Conservation (phyloP, 2,329 filamentous ascomycete species). For the Exophiala xenobiotica region DNA sequence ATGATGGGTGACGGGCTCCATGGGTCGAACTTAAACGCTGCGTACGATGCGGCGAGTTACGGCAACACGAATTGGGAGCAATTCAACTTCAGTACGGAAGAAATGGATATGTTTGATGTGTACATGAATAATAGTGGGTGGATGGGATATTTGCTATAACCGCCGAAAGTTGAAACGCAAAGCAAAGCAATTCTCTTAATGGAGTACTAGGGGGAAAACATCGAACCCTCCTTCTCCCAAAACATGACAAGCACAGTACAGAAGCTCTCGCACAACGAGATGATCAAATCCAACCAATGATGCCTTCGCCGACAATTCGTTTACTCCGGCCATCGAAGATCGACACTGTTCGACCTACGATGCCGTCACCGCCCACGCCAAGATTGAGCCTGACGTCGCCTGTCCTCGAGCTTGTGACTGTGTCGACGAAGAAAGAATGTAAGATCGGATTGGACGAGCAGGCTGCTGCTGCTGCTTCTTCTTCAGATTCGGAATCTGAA, state of each 20-base stretch:
- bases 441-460: conserved; percentile 24
- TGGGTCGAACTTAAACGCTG: conserved; percentile 23
- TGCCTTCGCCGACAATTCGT: conserved; percentile 25
- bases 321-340: conserved; percentile 16
- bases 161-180: neutral
- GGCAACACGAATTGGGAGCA: conserved; percentile 29
- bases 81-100: conserved; percentile 25
- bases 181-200: too few species aligned
- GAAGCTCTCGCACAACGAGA: too few species aligned
- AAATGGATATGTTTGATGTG: conserved; percentile 27
- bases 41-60: conserved; percentile 26
- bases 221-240: too few species aligned
- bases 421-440: conserved; percentile 25
- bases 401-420: neutral
- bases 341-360: conserved; percentile 28
- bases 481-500: conserved; percentile 11
- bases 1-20: neutral
- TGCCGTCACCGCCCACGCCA: conserved; percentile 28
- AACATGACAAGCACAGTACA: too few species aligned
- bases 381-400: conserved; percentile 22
- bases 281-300: conserved; percentile 30
- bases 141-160: conserved; percentile 28
- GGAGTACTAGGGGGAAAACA: too few species aligned
- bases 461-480: too few species aligned
- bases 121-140: conserved; percentile 28